These are phyloP conservation scores for Albugo candida DNA, from an alignment of 352 stramenopile genomes.

Conservation along the genomic window DNA sequence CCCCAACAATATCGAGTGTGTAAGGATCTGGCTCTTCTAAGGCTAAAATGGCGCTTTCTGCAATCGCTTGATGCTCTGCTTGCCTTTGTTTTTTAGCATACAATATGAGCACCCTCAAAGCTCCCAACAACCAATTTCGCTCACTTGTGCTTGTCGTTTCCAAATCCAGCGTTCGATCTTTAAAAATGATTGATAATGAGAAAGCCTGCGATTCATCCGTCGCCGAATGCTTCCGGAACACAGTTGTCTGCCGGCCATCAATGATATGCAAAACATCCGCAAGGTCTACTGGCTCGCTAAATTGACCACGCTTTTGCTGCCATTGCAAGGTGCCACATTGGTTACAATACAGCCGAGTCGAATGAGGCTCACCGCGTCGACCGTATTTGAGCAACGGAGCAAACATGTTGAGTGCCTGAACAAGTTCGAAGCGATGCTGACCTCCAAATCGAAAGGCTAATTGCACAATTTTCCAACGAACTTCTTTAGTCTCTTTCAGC, in stretches of 20 bases:
- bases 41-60: not conserved
- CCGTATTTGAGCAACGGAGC: conserved; percentile 65
- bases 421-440: conserved; percentile 65
- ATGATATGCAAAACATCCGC: conserved; percentile 46
- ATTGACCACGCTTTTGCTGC: conserved; percentile 63
- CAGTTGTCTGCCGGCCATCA: conserved; percentile 40
- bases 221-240: conserved; percentile 40
- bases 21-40: conserved; percentile 1
- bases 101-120: conserved; percentile 45
- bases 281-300: conserved; percentile 53
- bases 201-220: conserved; percentile 2
- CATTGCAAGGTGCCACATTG: conserved; percentile 63
- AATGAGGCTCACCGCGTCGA: conserved; percentile 39
- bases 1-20: not conserved
- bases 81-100: conserved; percentile 52
- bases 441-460: conserved; percentile 69
- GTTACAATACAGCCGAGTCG: conserved; percentile 62
- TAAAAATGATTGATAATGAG: conserved; percentile 64
- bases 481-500: conserved; percentile 53
- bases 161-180: conserved; percentile 52
- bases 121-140: conserved; percentile 66
- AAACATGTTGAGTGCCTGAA: conserved; percentile 79
- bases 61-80: conserved; percentile 44
- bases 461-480: conserved; percentile 74
- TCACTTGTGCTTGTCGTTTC: conserved; percentile 55